Evolutionary conservation across 108 stramenopile genomes (phyloP).

Genomic region (Schizochytrium sp.): DNA sequence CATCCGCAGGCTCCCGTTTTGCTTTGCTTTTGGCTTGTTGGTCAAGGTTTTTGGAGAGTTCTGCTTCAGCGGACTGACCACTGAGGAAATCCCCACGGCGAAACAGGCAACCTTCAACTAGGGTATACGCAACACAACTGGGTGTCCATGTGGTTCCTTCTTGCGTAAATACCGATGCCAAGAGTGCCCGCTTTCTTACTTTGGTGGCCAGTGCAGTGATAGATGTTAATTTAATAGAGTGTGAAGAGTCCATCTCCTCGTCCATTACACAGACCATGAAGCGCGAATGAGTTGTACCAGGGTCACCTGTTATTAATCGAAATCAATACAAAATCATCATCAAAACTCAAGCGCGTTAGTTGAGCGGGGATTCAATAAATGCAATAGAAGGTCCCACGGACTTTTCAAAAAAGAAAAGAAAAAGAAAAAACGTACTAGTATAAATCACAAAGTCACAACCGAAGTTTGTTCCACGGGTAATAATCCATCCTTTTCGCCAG

Average conservation of each 20-base stretch:
- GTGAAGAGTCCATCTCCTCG: not conserved
- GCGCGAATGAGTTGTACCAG: conserved; percentile 30
- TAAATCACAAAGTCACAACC: conserved; percentile 40
- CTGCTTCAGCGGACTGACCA: no score
- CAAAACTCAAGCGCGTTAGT: not conserved
- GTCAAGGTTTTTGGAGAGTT: no score
- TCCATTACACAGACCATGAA: conserved; percentile 39
- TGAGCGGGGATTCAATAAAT: not conserved
- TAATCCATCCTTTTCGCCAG: conserved; percentile 51
- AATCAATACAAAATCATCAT: not conserved
- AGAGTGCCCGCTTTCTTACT: conserved; percentile 28
- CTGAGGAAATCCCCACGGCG: no score
- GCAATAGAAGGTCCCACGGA: not conserved
- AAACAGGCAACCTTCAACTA: no score
- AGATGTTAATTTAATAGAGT: not conserved
- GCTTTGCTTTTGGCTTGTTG: no score
- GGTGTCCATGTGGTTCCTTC: no score
- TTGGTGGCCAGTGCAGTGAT: conserved; percentile 53
- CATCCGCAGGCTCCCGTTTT: no score
- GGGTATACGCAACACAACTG: no score
- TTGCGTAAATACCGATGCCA: not conserved
- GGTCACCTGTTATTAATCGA: conserved; percentile 11
- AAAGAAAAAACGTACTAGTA: conserved; percentile 6
- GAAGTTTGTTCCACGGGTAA: conserved; percentile 20
- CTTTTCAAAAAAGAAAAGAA: not conserved